Evolutionary conservation across 345 rosid genomes (phyloP), one percentile per base, ranked within the genome.

Genomic region (Salix udensis): DNA sequence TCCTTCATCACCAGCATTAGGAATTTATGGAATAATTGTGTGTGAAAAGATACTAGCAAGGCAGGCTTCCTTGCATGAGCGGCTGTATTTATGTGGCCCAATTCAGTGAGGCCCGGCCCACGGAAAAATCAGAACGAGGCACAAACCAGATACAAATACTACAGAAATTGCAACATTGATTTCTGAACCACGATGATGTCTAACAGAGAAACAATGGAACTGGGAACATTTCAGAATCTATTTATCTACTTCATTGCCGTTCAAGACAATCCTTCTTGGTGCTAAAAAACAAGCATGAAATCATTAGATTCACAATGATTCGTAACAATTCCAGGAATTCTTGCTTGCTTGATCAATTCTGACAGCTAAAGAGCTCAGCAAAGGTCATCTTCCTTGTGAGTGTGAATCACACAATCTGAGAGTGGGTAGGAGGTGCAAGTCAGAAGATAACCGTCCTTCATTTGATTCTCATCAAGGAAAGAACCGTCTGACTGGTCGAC

Each of bases 401-500:
- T 89, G 76, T 89, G 89, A 71, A 94, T 94, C 82, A 87, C 97
- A 75, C 94, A 92, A 68, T 94, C 97, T 0, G 91, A 76, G 23
- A 80, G 85, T 0, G 98, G 97, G 77, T 87, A 87, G 5, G 98
- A 88, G 58, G 91, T 77, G 60, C 97, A 93, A 28, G 98, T 92
- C 75, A 92, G 88, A 70, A 94, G 14, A 80, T 86, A 94, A 40
- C 96, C 96, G 11, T 78, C 68, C 53, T 81, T 72, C 78, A 86
- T 79, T 72, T 91, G 95, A 10, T 76, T 39, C 0, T 92, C 97
- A 0, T 94, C 98, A 1, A 94, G 88, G 82, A 87, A 92, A 30
- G 95, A 89, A 66, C 94, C 95, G n/a, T 94, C 98, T 0, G 93
- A 85, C 77, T 93, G 98, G 52, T 90, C 91, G 31, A 92, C 98